Evolutionary conservation across 2,329 filamentous ascomycete species (phyloP).

Genomic region (Aotearoamyces nothofagi): DNA sequence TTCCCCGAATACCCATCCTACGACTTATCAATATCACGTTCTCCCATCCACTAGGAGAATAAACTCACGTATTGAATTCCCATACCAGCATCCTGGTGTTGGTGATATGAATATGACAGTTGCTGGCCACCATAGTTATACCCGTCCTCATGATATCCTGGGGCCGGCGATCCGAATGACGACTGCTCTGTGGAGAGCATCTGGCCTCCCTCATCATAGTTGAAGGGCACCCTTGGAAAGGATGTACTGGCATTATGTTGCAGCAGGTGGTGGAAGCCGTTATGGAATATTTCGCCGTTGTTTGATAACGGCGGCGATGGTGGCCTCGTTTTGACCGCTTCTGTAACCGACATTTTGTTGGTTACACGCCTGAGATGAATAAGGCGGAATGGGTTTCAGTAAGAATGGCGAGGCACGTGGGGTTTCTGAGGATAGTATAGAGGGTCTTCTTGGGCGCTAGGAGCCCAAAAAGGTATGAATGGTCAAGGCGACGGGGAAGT

Average conservation of each 20-base stretch:
- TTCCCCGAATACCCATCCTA: neutral
- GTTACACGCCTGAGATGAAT: neutral
- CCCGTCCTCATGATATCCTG: slow-evolving; percentile 8
- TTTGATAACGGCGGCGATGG: slow-evolving; percentile 31
- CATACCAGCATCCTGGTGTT: slow-evolving; percentile 11
- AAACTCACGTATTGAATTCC: slow-evolving; percentile 15
- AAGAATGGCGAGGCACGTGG: neutral
- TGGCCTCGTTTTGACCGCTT: slow-evolving; percentile 24
- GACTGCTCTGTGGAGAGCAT: slow-evolving; percentile 8
- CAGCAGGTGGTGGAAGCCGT: slow-evolving; percentile 26
- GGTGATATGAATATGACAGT: slow-evolving; percentile 12
- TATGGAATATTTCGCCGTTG: slow-evolving; percentile 23
- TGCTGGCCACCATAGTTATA: slow-evolving; percentile 10
- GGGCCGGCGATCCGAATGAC: slow-evolving; percentile 14
- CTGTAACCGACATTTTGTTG: neutral
- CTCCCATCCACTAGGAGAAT: neutral
- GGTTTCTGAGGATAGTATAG: neutral
- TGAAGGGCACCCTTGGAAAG: slow-evolving; percentile 14
- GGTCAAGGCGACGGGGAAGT: neutral
- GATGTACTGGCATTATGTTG: slow-evolving; percentile 25
- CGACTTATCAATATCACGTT: neutral
- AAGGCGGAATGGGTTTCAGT: neutral
- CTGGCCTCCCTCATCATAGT: slow-evolving; percentile 11
- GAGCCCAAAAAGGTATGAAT: neutral
- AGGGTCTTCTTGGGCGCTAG: neutral